These are phyloP conservation scores for Aspergillus sp. DNA, from an alignment of 2,329 filamentous ascomycete species.

Conservation along the genomic window DNA sequence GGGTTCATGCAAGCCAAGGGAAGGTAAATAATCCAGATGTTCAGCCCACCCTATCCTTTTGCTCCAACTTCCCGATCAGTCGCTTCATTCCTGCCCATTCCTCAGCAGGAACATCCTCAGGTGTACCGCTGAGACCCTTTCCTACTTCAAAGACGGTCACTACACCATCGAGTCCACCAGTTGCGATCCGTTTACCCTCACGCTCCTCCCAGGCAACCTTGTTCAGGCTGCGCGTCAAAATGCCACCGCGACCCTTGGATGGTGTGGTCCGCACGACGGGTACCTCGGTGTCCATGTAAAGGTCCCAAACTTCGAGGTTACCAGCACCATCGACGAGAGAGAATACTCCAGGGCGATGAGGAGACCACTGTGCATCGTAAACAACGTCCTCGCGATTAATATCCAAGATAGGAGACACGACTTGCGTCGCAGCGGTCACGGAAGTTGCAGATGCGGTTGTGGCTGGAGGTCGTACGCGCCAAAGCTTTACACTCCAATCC, in stretches of 20 bases:
- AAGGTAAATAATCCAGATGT: slow-evolving; percentile 3
- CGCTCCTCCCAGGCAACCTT: slow-evolving; percentile 90
- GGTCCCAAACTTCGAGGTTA: slow-evolving; percentile 89
- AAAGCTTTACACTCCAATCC: slow-evolving; percentile 96
- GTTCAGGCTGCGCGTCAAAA: slow-evolving; percentile 83
- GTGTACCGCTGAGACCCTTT: slow-evolving; percentile 69
- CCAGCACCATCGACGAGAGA: slow-evolving; percentile 91
- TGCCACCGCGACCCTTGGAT: slow-evolving; percentile 55
- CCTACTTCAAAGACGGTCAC: slow-evolving; percentile 88
- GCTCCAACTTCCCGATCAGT: slow-evolving; percentile 71
- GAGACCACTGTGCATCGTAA: slow-evolving; percentile 94
- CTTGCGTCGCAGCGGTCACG: slow-evolving; percentile 38
- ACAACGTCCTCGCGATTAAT: slow-evolving; percentile 93
- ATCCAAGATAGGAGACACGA: slow-evolving; percentile 73
- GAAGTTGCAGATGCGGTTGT: slow-evolving; percentile 36
- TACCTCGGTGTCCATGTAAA: slow-evolving; percentile 87
- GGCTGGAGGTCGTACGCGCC: slow-evolving; percentile 68
- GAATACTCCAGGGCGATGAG: slow-evolving; percentile 89
- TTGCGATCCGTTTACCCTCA: slow-evolving; percentile 81
- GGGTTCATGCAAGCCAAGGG: background rate
- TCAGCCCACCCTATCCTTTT: slow-evolving; percentile 33
- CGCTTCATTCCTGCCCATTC: slow-evolving; percentile 95
- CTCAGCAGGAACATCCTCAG: slow-evolving; percentile 75
- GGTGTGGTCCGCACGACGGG: slow-evolving; percentile 78
- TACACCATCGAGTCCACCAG: slow-evolving; percentile 85